These are phyloP conservation scores for Blepharisma stoltei DNA, from an alignment of 73 alveolate species.

Conservation along the genomic window DNA sequence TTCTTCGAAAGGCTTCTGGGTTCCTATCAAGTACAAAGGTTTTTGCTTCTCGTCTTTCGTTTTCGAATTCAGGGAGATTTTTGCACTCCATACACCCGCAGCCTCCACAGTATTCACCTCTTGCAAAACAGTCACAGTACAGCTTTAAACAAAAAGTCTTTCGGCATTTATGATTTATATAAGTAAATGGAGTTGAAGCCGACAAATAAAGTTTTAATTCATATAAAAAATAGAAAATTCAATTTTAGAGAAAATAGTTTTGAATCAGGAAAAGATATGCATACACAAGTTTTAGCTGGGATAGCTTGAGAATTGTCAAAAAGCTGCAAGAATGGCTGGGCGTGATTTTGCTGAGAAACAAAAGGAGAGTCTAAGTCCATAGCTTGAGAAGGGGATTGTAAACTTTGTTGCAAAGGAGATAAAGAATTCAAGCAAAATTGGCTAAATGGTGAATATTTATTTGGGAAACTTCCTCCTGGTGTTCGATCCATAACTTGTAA, in stretches of 20 bases:
- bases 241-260: too few relatives aligned
- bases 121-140: slow-evolving; percentile 68
- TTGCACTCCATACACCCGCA: slow-evolving; percentile 61
- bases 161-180: slow-evolving; percentile 63
- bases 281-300: not conserved
- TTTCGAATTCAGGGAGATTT: slow-evolving; percentile 50
- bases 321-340: not conserved
- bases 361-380: slow-evolving; percentile 3
- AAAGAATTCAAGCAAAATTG: not conserved
- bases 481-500: too few relatives aligned
- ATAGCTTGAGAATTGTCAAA: not conserved
- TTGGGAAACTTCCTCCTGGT: too few relatives aligned
- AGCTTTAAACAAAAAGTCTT: slow-evolving; percentile 58
- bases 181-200: too few relatives aligned
- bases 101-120: slow-evolving; percentile 51
- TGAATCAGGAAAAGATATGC: too few relatives aligned
- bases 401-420: not conserved
- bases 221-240: too few relatives aligned
- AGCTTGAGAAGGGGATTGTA: not conserved
- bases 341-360: not conserved
- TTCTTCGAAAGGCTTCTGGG: slow-evolving; percentile 51
- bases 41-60: slow-evolving; percentile 33
- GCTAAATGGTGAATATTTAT: not conserved
- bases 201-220: too few relatives aligned
- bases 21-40: slow-evolving; percentile 43